Percentiles rank a stretch among this genome's conserved stretches.
Conservation (phyloP, 768 basidiomycete genomes). For the Boletus tomentosulus region DNA sequence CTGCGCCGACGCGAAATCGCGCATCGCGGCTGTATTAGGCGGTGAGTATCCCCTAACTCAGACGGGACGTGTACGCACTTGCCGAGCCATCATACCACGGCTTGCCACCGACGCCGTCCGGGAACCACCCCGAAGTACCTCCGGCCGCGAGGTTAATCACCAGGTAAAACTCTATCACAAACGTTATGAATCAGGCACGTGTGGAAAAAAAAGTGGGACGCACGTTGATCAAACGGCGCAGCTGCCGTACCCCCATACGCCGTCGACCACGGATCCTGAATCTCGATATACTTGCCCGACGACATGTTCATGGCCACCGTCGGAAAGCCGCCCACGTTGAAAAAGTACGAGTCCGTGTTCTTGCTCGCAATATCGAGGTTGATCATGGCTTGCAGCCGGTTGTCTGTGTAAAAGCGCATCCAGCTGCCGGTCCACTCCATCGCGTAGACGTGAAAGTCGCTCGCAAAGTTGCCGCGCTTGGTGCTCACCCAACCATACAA, state of each 20-base stretch:
- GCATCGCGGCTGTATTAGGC: slow-evolving; percentile 50
- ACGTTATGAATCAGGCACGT: slow-evolving; percentile 7
- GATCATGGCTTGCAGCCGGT: slow-evolving; percentile 47
- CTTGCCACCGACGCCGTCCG: slow-evolving; percentile 48
- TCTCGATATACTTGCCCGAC: slow-evolving; percentile 35
- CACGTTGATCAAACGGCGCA: slow-evolving; percentile 42
- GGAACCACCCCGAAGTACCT: slow-evolving; percentile 60
- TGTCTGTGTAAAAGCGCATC: slow-evolving; percentile 54
- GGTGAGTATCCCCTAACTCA: slow-evolving; percentile 15
- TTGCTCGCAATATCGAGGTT: slow-evolving; percentile 43
- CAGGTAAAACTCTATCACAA: slow-evolving; percentile 65
- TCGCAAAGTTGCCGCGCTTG: slow-evolving; percentile 43
- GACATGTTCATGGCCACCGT: slow-evolving; percentile 42
- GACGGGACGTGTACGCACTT: slow-evolving; percentile 34
- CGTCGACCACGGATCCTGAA: slow-evolving; percentile 48
- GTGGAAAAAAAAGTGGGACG: not conserved
- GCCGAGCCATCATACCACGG: slow-evolving; percentile 59
- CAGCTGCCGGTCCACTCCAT: slow-evolving; percentile 58
- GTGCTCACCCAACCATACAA: slow-evolving; percentile 36
- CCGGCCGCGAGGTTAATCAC: slow-evolving; percentile 79
- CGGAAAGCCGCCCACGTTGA: slow-evolving; percentile 49
- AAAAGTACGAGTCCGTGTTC: slow-evolving; percentile 46
- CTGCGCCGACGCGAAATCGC: slow-evolving; percentile 59
- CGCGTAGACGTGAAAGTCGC: slow-evolving; percentile 50
- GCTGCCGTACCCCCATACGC: slow-evolving; percentile 38